Base-by-base conservation (phyloP, 2,329 filamentous ascomycete species). In the Westerdykella ornata region DNA sequence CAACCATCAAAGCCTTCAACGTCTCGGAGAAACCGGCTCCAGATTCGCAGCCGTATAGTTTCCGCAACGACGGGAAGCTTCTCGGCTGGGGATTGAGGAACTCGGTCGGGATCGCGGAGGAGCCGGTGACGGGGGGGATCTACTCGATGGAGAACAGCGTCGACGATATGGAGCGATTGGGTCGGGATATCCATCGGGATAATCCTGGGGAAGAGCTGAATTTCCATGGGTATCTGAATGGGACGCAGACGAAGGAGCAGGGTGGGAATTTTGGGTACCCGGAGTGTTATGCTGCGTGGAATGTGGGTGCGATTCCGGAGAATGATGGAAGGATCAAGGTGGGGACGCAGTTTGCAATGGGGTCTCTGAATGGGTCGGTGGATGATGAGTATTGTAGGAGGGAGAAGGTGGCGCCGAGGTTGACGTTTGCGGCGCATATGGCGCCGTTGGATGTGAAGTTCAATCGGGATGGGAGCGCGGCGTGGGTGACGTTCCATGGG, bases 181-280 rank as follows among this genome's bases (percentile, higher is more conserved):
- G 74, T 8, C 50, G 70, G n/a, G 79, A 84, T 45, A 74, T 85
- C 34, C 79, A 84, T 50, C 62, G 77, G 45, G 72, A 84, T 53
- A 88, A 88, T 54, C 84, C 84, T 0, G 84, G 74, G 13, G 84
- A 88, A 57, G 81, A 88, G 63, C 65, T 88, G 60, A 87, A 88
- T 62, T 85, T 78, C 59, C 77, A 84, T 45, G 83, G 84, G 3
- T 75, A 72, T 43, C 67, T 85, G 3, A 74, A 75, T 34, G 70
- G 71, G n/a, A 73, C 72, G 0, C 9, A 50, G 6, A 65, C 60
- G 15, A 44, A 52, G 2, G 53, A 65, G 20, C 66, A 74, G 53
- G 72, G 70, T 14, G 53, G 56, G 3, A 85, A 86, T 61, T 83
- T 82, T 54, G 84, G 84, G 16, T 88, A 87, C 56, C 84, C 84